Conservation (phyloP, 2,329 filamentous ascomycete genomes). For the Xylariaceae sp. region DNA sequence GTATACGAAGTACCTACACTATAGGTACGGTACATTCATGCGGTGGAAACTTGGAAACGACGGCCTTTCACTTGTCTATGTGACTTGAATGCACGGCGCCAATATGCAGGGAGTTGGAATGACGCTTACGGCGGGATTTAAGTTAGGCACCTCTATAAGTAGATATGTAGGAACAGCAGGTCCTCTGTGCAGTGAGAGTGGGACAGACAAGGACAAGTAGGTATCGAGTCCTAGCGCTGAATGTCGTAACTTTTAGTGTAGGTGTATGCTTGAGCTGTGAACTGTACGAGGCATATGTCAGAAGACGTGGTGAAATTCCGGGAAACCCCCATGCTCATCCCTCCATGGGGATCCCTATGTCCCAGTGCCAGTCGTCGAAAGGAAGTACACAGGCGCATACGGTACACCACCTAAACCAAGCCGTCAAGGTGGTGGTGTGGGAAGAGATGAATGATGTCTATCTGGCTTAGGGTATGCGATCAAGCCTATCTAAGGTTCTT, state of each 20-base stretch:
- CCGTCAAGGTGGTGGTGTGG: not conserved
- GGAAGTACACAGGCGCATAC: not conserved
- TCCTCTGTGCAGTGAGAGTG: not conserved
- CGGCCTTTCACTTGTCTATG: conserved; percentile 4
- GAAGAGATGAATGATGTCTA: too few relatives aligned
- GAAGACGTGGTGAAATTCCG: conserved; percentile 16
- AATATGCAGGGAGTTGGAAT: conserved; percentile 14
- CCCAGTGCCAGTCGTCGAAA: not conserved
- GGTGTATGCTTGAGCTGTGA: not conserved
- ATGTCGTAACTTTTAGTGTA: conserved; percentile 5
- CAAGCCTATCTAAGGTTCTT: not conserved
- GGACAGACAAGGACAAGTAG: conserved; percentile 2
- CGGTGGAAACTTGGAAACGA: conserved; percentile 2
- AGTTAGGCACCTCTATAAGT: not conserved
- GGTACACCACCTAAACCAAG: not conserved
- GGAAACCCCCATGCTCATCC: conserved; percentile 15
- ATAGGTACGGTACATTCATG: not conserved
- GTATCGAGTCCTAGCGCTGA: conserved; percentile 3
- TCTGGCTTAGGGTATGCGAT: not conserved
- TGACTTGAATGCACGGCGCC: conserved; percentile 19
- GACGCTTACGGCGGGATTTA: conserved; percentile 18
- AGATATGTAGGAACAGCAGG: conserved; percentile 1
- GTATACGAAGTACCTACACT: not conserved
- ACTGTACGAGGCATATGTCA: conserved; percentile 1
- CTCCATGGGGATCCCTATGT: conserved; percentile 7